A percentile compares a stretch with the other conserved stretches of the same genome.
Conservation (phyloP, 331 rosid genomes). For the Arachis monticola region DNA sequence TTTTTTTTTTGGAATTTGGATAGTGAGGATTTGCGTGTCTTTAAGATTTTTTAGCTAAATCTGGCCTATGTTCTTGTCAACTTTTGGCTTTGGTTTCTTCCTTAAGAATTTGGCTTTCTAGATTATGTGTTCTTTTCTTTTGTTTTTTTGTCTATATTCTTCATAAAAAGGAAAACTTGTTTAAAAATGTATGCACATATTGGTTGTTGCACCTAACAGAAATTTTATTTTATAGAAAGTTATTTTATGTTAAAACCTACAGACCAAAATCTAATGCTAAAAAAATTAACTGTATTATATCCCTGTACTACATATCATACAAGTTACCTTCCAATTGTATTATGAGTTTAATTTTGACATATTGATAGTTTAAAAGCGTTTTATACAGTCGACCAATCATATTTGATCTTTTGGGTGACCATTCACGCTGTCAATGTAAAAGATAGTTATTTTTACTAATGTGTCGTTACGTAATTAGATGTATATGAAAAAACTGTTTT, state of each 20-base stretch:
- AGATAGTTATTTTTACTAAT: too few species aligned
- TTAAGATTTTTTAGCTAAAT: constrained; percentile 6
- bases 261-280: background rate
- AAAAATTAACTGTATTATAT: background rate
- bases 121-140: background rate
- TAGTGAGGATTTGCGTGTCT: constrained; percentile 12
- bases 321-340: background rate
- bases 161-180: background rate
- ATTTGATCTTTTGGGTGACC: too few species aligned
- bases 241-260: background rate
- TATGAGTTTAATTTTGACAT: too few species aligned
- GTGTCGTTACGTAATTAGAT: too few species aligned
- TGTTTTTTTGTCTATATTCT: background rate
- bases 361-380: too few species aligned
- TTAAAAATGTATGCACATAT: background rate
- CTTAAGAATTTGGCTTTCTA: background rate
- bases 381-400: too few species aligned
- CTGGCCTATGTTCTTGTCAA: constrained; percentile 26
- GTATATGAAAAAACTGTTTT: too few species aligned
- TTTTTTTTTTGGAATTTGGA: constrained; percentile 5
- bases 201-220: constrained; percentile 12
- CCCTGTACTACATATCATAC: background rate
- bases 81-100: constrained; percentile 4
- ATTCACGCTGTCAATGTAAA: too few species aligned
- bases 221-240: background rate